These are phyloP conservation scores for Rosa rugosa DNA, from an alignment of 306 rosid species.

Conservation along the genomic window DNA sequence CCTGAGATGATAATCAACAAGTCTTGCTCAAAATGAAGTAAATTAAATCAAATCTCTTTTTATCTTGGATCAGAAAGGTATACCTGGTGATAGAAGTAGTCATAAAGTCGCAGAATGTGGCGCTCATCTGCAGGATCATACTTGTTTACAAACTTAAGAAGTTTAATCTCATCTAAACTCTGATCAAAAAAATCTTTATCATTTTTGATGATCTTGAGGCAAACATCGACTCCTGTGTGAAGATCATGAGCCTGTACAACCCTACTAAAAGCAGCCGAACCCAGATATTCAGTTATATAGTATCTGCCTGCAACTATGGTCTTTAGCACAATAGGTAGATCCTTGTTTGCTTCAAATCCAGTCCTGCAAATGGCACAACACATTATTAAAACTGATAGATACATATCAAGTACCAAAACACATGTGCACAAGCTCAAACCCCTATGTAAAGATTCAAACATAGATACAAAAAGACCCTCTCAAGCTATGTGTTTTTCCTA, in stretches of 20 bases:
- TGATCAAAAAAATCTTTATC: conserved; percentile 98
- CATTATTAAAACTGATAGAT: conserved; percentile 31
- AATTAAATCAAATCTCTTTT: not conserved
- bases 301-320: conserved; percentile 84
- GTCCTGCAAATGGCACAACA: conserved; percentile 68
- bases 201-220: conserved; percentile 95
- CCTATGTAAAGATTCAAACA: conserved; percentile 21
- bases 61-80: conserved; percentile 9
- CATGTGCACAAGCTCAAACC: conserved; percentile 27
- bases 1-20: not conserved
- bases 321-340: conserved; percentile 79
- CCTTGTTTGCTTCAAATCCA: conserved; percentile 98
- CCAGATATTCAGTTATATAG: conserved; percentile 80
- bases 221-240: conserved; percentile 78
- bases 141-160: conserved; percentile 90
- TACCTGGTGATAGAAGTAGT: conserved; percentile 95
- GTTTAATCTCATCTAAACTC: conserved; percentile 96
- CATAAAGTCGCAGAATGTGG: conserved; percentile 89
- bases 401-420: conserved; percentile 20
- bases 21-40: not conserved
- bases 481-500: conserved; percentile 1
- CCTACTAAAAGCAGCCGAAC: conserved; percentile 97
- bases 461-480: conserved; percentile 1
- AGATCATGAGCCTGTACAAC: conserved; percentile 98
- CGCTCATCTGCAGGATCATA: conserved; percentile 74